Percentiles rank a stretch among this genome's conserved stretches.
These are phyloP conservation scores for Pleurotus tuber-regium DNA, from an alignment of 768 basidiomycete genomes.

Conservation along the genomic window DNA sequence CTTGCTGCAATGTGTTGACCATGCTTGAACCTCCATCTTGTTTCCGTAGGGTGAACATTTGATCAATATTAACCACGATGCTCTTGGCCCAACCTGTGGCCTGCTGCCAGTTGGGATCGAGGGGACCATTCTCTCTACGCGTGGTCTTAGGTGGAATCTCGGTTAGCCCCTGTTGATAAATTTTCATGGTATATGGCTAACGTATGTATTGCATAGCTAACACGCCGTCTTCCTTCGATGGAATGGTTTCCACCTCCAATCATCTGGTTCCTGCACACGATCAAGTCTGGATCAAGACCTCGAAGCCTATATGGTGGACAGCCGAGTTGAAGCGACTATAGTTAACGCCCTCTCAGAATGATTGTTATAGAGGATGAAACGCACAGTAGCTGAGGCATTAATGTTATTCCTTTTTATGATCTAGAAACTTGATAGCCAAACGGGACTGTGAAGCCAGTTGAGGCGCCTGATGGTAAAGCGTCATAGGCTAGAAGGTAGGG, in stretches of 20 bases:
- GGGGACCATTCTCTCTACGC: conserved; percentile 73
- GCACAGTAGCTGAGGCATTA: too few relatives aligned
- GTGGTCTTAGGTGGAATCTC: conserved; percentile 87
- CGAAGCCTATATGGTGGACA: conserved; percentile 89
- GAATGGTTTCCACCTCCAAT: conserved; percentile 90
- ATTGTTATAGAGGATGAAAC: too few relatives aligned
- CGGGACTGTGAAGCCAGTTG: too few relatives aligned
- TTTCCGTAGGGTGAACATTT: conserved; percentile 76
- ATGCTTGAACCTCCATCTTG: not conserved
- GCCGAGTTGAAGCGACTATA: conserved; percentile 51
- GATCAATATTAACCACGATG: conserved; percentile 68
- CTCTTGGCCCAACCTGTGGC: conserved; percentile 88
- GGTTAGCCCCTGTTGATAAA: conserved; percentile 42
- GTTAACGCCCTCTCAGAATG: not conserved
- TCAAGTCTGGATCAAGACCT: conserved; percentile 71
- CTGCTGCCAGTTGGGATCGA: conserved; percentile 90
- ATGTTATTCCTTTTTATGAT: too few relatives aligned
- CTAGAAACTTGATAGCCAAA: too few relatives aligned
- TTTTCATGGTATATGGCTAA: not conserved
- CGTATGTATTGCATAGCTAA: conserved; percentile 39
- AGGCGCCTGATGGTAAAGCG: too few relatives aligned
- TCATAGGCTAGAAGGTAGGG: too few relatives aligned
- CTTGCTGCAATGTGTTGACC: conserved; percentile 1
- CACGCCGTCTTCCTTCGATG: conserved; percentile 74
- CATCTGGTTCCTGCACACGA: conserved; percentile 71